phyloP scores from a whole-genome alignment of 2,329 filamentous ascomycete genomes.

The Alternaria burnsii region DNA sequence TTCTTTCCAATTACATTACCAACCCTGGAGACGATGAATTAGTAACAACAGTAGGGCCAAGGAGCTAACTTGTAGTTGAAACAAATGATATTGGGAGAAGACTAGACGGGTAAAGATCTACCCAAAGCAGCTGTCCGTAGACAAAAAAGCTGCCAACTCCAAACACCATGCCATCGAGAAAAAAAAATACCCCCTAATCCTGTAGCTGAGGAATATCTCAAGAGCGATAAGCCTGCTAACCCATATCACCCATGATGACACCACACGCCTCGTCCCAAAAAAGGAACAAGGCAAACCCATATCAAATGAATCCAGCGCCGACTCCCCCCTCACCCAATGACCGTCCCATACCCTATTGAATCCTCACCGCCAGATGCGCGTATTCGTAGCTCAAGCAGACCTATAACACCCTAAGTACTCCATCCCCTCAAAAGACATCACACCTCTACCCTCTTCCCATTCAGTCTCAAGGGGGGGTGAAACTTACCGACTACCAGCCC shows the following conservation, averaged over 20 bases:
- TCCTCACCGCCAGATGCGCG: too few relatives aligned
- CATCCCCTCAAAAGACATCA: conserved; percentile 39
- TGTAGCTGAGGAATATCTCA: neutral
- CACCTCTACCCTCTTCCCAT: too few relatives aligned
- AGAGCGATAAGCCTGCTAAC: neutral
- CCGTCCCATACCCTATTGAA: too few relatives aligned
- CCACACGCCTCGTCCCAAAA: too few relatives aligned
- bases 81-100: too few relatives aligned
- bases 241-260: too few relatives aligned
- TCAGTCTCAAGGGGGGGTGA: neutral
- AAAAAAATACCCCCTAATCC: neutral
- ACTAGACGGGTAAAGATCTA: neutral
- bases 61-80: neutral
- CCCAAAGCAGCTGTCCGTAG: conserved; percentile 16
- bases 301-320: too few relatives aligned
- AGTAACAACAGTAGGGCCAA: too few relatives aligned
- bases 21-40: too few relatives aligned
- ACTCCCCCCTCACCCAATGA: too few relatives aligned
- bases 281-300: too few relatives aligned
- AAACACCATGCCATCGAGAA: conserved; percentile 9
- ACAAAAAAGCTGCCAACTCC: conserved; percentile 15
- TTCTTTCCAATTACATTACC: too few relatives aligned
- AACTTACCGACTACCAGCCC: conserved; percentile 42
- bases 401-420: conserved; percentile 39
- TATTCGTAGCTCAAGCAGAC: conserved; percentile 6